A percentile compares a stretch with the other conserved stretches of the same genome.
Conservation (phyloP, 1,284 basidiomycete genomes). For the Tausonia pullulans region DNA sequence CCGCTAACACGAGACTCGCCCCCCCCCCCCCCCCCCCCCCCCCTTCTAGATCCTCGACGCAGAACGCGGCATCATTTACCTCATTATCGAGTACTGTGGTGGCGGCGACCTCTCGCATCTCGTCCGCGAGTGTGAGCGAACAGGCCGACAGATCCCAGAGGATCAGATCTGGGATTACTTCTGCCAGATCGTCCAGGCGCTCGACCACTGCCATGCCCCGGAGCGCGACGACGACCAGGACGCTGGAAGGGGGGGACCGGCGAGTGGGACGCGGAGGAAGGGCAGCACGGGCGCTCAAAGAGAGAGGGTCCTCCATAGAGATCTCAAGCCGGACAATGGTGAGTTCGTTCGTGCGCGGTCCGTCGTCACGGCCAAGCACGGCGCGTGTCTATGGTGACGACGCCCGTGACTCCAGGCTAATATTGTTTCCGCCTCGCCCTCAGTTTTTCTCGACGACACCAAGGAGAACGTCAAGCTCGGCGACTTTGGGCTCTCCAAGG, state of each 20-base stretch:
- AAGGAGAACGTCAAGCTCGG: slow-evolving; percentile 61
- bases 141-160: slow-evolving; percentile 61
- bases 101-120: slow-evolving; percentile 81
- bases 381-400: neutral
- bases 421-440: neutral
- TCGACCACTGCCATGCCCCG: slow-evolving; percentile 73
- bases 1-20: neutral
- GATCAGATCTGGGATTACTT: slow-evolving; percentile 93
- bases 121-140: slow-evolving; percentile 47
- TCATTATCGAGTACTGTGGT: slow-evolving; percentile 93
- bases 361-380: neutral
- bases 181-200: slow-evolving; percentile 79
- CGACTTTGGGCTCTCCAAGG: slow-evolving; percentile 91
- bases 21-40: neutral
- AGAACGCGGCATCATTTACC: slow-evolving; percentile 81
- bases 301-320: slow-evolving; percentile 78
- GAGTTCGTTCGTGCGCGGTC: slow-evolving; percentile 23
- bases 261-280: slow-evolving; percentile 5
- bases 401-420: neutral
- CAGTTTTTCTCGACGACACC: slow-evolving; percentile 71
- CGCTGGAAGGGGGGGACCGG: slow-evolving; percentile 12
- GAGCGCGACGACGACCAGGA: slow-evolving; percentile 17
- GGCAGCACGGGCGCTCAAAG: slow-evolving; percentile 18
- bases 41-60: slow-evolving; percentile 59
- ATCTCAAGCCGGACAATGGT: slow-evolving; percentile 96